Percentiles rank a stretch among this genome's conserved stretches.
Evolutionary conservation across 192 early-diverging fungal species (phyloP).

Genomic region (Jimgerdemannia flammicorona): DNA sequence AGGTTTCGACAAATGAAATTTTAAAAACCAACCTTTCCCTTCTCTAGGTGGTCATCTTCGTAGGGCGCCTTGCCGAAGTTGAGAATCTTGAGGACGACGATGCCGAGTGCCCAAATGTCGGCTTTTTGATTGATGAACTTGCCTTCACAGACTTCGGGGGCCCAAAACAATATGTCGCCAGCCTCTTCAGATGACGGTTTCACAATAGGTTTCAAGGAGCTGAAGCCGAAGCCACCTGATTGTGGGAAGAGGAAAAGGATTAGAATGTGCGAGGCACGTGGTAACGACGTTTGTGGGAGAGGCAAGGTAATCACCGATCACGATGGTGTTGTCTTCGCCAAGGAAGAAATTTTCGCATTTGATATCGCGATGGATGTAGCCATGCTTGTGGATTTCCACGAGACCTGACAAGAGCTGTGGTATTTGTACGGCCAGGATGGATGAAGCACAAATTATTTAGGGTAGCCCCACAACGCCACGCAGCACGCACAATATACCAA

Average conservation of each 20-base stretch:
- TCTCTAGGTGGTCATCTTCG: slow-evolving; percentile 31
- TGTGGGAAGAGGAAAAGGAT: neutral
- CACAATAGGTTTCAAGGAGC: slow-evolving; percentile 28
- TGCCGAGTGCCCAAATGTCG: slow-evolving; percentile 37
- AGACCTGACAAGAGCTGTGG: slow-evolving; percentile 29
- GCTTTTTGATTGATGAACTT: slow-evolving; percentile 28
- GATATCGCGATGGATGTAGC: slow-evolving; percentile 38
- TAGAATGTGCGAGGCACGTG: neutral
- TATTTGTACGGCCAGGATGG: too few species aligned
- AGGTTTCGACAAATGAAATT: too few species aligned
- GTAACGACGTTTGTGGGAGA: too few species aligned
- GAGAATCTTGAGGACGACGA: slow-evolving; percentile 33
- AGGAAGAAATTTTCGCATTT: slow-evolving; percentile 39
- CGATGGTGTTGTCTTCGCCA: slow-evolving; percentile 26
- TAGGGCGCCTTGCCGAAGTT: slow-evolving; percentile 35
- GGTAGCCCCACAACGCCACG: too few species aligned
- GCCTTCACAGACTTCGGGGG: slow-evolving; percentile 28
- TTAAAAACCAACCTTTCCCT: slow-evolving; percentile 25
- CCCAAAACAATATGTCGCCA: slow-evolving; percentile 37
- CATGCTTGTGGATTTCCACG: slow-evolving; percentile 28
- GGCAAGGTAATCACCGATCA: slow-evolving; percentile 20
- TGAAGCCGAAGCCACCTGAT: slow-evolving; percentile 34
- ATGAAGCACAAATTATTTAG: too few species aligned
- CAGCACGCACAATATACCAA: too few species aligned
- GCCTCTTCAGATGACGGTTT: slow-evolving; percentile 32